Conservation (phyloP, 495 filamentous ascomycete genomes). For the Xylaria flabelliformis region DNA sequence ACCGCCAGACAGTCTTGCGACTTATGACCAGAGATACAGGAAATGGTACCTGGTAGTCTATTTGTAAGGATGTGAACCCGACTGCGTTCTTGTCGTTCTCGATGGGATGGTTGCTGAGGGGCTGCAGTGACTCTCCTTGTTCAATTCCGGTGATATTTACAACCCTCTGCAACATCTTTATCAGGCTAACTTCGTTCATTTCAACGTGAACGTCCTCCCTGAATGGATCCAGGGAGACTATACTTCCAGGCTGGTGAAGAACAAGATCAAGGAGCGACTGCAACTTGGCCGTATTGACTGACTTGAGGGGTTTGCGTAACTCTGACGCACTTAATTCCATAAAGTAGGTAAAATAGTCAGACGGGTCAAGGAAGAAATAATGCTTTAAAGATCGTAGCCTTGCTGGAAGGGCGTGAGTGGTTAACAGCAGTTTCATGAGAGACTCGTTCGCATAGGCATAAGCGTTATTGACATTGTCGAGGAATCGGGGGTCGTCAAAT, state of each 20-base stretch:
- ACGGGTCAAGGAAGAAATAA: conserved; percentile 98
- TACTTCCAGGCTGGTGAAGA: conserved; percentile 90
- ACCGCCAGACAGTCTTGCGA: conserved; percentile 92
- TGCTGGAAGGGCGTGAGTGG: conserved; percentile 87
- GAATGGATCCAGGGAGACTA: conserved; percentile 92
- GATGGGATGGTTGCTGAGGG: conserved; percentile 54
- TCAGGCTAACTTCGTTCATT: conserved; percentile 93
- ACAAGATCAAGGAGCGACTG: conserved; percentile 95
- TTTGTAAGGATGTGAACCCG: conserved; percentile 88
- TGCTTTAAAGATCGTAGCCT: conserved; percentile 91
- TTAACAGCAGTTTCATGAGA: conserved; percentile 87
- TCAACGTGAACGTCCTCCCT: conserved; percentile 97
- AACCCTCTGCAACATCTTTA: conserved; percentile 91
- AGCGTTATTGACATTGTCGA: conserved; percentile 93
- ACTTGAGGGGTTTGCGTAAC: conserved; percentile 82
- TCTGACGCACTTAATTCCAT: conserved; percentile 88
- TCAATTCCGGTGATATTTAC: conserved; percentile 95
- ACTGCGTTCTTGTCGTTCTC: conserved; percentile 86
- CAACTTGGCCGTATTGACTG: conserved; percentile 88
- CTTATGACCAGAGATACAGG: conserved; percentile 96
- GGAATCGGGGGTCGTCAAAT: conserved; percentile 86
- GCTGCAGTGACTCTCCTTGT: conserved; percentile 73
- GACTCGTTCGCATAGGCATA: conserved; percentile 96
- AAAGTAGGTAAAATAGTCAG: conserved; percentile 98
- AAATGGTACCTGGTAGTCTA: conserved; percentile 94